Conservation (phyloP, 139 green algal genomes). For the Gonium pectorale region DNA sequence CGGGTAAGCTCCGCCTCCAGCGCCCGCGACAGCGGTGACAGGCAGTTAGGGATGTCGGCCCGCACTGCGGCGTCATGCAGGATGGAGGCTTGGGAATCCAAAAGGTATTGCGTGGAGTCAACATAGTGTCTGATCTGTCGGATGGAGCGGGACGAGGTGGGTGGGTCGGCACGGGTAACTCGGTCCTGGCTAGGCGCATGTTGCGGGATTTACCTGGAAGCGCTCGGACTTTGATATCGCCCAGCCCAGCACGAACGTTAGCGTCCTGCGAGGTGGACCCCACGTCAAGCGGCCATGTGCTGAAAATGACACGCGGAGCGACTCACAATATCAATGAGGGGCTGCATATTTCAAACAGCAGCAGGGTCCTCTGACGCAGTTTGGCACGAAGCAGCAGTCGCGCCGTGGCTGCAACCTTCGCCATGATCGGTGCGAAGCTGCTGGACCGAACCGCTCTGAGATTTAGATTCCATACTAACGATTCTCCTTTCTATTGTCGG, state of each 20-base stretch:
- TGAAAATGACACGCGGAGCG: no score
- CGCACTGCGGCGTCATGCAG: not conserved
- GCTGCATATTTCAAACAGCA: no score
- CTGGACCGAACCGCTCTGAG: no score
- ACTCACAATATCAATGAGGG: no score
- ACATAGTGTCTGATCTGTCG: not conserved
- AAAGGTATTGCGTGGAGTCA: not conserved
- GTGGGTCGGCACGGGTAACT: not conserved
- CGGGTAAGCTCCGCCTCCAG: not conserved
- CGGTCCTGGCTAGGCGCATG: not conserved
- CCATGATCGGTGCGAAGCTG: no score
- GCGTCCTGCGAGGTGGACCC: not conserved
- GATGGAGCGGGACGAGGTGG: not conserved
- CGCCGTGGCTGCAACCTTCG: no score
- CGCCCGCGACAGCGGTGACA: not conserved
- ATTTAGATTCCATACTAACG: no score
- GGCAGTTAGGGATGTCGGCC: conserved; percentile 4
- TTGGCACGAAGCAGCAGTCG: no score
- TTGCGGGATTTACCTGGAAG: conserved; percentile 2
- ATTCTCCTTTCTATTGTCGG: no score
- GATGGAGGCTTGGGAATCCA: not conserved
- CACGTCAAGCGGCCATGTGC: no score
- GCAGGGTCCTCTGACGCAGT: no score
- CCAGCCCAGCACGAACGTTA: conserved; percentile 18
- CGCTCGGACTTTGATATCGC: not conserved